Base-by-base conservation (phyloP, 441 rosid genomes). In the Erysimum cheiri region DNA sequence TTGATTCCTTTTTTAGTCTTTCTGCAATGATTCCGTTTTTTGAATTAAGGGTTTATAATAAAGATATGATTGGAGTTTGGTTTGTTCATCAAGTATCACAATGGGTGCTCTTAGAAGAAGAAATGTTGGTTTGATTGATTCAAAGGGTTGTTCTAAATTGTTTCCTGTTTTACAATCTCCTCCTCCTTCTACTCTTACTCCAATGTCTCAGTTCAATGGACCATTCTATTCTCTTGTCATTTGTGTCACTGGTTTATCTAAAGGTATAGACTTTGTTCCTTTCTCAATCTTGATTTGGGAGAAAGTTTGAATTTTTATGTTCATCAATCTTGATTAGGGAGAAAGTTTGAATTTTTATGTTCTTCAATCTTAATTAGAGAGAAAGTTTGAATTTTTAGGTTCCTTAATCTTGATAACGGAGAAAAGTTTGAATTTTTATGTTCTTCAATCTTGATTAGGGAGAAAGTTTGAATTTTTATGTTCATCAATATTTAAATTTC, bases 161-260 rank as follows among this genome's bases (percentile, higher is more conserved):
- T 80, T 92, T 67, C 81, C 81, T 75, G 85, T 87, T 64, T 81
- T 76, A n/a, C 74, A 88, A 22, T 65, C 90, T 81, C 77, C 84
- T 26, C 81, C 87, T 78, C 73, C 81, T 43, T 22, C 24, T 76
- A 8, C 87, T 36, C 81, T 22, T 22, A 22, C 74, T 54, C 41
- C 78, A 32, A 49, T 78, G 79, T 74, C 76, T 74, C 83, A 76
- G 31, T 60, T 85, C 31, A 64, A 63, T 66, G 87, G 85, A 54
- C 98, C 98, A 0, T 96, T 96, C 74, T 72, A 88, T 32, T 85
- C 89, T 46, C 92, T 96, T 69, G 85, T 88, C 44, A 88, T 96
- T 7, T 96, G 98, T 62, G 98, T 91, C 44, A 93, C 98, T 24
- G 98, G 99, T 75, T 86, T 96, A 43, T 96, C 99, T 40, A 93